A percentile compares a stretch with the other conserved stretches of the same genome.
Conservation (phyloP, 345 rosid species). For the Brassica incana region DNA sequence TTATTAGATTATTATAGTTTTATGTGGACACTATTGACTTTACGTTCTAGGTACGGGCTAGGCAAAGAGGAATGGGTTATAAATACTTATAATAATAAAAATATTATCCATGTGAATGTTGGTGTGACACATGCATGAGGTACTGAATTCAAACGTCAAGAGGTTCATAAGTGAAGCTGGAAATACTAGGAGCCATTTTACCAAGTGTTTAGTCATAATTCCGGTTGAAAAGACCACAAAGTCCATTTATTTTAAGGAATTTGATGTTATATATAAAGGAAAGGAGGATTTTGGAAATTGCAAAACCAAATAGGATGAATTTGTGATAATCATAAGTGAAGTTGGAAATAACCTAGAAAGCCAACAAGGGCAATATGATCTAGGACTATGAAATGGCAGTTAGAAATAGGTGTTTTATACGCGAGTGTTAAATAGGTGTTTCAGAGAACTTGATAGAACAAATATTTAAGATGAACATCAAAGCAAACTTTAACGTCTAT, state of each 20-base stretch:
- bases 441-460: no score
- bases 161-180: background rate
- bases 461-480: background rate
- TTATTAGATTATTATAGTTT: background rate
- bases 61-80: background rate
- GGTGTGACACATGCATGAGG: background rate
- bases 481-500: background rate
- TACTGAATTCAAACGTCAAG: background rate
- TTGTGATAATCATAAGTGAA: background rate
- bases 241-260: background rate
- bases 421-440: no score
- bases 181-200: background rate
- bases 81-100: background rate
- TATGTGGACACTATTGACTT: background rate
- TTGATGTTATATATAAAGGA: background rate
- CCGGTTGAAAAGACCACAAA: background rate
- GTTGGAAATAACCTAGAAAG: background rate
- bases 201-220: background rate
- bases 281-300: background rate
- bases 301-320: background rate
- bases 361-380: background rate
- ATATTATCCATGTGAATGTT: conserved; percentile 7
- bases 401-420: background rate
- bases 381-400: background rate
- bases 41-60: background rate